Conservation (phyloP, 1,284 basidiomycete genomes). For the Moesziomyces parantarcticus region DNA sequence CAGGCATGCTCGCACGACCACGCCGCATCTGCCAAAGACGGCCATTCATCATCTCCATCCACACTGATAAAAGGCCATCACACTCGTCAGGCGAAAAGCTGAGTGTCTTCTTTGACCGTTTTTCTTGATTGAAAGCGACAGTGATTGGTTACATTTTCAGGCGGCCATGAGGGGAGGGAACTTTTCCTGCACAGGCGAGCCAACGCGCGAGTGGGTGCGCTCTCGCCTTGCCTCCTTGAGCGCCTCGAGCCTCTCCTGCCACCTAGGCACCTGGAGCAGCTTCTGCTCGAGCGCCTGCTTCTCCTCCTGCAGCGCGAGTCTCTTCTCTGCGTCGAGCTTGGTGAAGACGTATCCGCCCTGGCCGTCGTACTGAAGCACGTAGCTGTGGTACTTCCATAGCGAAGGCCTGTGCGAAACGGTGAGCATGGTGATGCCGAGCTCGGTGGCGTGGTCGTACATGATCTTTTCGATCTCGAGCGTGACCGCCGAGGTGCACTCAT, state of each 20-base stretch:
- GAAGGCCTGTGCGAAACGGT: conserved; percentile 74
- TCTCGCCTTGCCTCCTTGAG: conserved; percentile 70
- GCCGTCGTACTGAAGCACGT: conserved; percentile 78
- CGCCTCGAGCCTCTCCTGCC: conserved; percentile 80
- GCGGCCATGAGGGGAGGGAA: conserved; percentile 17
- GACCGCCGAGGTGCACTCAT: conserved; percentile 94
- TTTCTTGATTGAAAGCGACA: neutral
- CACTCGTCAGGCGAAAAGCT: no score
- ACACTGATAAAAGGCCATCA: no score
- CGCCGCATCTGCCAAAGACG: no score
- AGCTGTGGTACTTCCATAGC: conserved; percentile 90
- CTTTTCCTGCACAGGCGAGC: conserved; percentile 28
- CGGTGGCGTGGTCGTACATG: conserved; percentile 95
- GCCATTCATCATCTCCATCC: no score
- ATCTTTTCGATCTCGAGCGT: conserved; percentile 89
- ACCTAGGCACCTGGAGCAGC: conserved; percentile 76
- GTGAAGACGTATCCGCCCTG: conserved; percentile 77
- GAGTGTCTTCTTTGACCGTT: no score
- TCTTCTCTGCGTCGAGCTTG: conserved; percentile 88
- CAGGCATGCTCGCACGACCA: neutral
- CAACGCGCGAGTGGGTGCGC: conserved; percentile 14
- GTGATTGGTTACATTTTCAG: neutral
- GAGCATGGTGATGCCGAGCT: conserved; percentile 67
- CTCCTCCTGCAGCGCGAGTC: conserved; percentile 91
- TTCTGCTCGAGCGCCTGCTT: conserved; percentile 72